Evolutionary conservation across 2,329 filamentous ascomycete genomes (phyloP), one percentile per base, ranked within the genome.

Genomic region (Cryphonectria radicalis): DNA sequence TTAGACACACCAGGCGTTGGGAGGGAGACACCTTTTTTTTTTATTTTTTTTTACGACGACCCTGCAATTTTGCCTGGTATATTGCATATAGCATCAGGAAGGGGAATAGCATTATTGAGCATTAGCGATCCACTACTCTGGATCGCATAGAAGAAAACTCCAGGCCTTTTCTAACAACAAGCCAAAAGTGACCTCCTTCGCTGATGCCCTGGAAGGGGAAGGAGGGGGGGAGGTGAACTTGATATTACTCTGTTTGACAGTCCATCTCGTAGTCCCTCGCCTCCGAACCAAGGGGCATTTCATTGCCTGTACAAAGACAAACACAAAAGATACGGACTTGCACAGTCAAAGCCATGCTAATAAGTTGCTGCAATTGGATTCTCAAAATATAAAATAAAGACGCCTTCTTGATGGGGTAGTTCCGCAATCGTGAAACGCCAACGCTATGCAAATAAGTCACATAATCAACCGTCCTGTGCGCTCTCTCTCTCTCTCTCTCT

Each of bases 381-480:
- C 55, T 28, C 40, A n/a, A 57, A 57, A 32, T 63, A 17, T 40
- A 40, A 10, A 28, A 25, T 17, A n/a, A n/a, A 50, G 35, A 43
- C 28, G 62, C 19, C 53, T 40, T 42, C 13, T 55, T 37, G n/a
- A 46, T 46, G 53, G 37, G 53, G 37, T 32, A 25, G 22, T 60
- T n/a, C n/a, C 59, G 66, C 40, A 57, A 10, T n/a, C n/a, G 17
- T 42, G 25, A 67, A 67, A 67, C 66, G 35, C 66, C 66, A 40
- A 67, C 66, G 66, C 66, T 67, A 67, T 67, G 66, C 55, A 60
- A 50, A 46, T 50, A 42, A 67, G 32, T 35, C 25, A 50, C 50
- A 57, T 67, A 53, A n/a, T 6, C 4, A 22, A 50, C 46, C 46
- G 46, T 50, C 46, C 46, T 50, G 22, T 19, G 22, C 22, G 1